phyloP scores from a whole-genome alignment of 805 yeast species.

The Saccharomycopsis sp. region DNA sequence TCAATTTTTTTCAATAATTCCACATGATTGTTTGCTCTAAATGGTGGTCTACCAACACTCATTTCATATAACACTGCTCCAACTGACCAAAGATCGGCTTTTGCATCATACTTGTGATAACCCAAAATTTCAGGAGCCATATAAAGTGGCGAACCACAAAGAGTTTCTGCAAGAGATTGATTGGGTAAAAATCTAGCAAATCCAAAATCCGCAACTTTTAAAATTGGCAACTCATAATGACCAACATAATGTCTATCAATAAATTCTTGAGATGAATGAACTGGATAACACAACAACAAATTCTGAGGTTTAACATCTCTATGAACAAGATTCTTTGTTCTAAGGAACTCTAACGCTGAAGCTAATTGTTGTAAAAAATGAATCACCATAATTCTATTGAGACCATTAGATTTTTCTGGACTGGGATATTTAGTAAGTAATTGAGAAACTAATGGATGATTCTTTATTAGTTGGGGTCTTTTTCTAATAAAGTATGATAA shows the following conservation, averaged over 20 bases:
- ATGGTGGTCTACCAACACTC: conserved; percentile 96
- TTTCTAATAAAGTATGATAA: conserved; percentile 76
- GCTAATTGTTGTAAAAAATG: conserved; percentile 84
- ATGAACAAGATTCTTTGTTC: conserved; percentile 80
- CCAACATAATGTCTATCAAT: conserved; percentile 54
- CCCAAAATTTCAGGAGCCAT: conserved; percentile 98
- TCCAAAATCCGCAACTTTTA: conserved; percentile 95
- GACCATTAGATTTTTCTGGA: conserved; percentile 66
- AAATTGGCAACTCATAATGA: conserved; percentile 76
- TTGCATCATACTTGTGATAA: conserved; percentile 92
- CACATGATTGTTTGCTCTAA: conserved; percentile 85
- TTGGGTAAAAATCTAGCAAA: conserved; percentile 92
- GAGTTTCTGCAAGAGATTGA: conserved; percentile 90
- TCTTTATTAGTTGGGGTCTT: conserved; percentile 56
- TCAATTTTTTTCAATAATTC: conserved; percentile 83
- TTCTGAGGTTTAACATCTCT: conserved; percentile 95
- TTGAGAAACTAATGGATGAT: conserved; percentile 70
- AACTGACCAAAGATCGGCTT: conserved; percentile 96
- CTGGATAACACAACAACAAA: conserved; percentile 71
- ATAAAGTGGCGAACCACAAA: conserved; percentile 95
- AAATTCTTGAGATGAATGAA: conserved; percentile 51
- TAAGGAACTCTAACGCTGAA: conserved; percentile 70
- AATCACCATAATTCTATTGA: conserved; percentile 65
- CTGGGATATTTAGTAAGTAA: conserved; percentile 77
- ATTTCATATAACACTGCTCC: conserved; percentile 95